Evolutionary conservation across 805 yeast species (phyloP).

Genomic region (Maudiozyma saulgeensis): DNA sequence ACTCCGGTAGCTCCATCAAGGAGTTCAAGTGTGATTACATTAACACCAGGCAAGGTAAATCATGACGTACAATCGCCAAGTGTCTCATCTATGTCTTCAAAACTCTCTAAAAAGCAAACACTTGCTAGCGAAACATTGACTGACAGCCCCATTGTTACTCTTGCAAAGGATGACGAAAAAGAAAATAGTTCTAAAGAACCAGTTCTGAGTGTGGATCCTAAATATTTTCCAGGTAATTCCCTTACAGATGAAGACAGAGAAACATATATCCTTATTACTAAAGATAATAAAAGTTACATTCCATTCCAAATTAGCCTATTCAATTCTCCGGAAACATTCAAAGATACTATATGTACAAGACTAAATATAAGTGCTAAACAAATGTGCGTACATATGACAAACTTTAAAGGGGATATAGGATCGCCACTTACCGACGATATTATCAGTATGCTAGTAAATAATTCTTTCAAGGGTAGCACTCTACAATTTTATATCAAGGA

Average conservation of each 20-base stretch:
- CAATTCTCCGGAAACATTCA: slow-evolving; percentile 31
- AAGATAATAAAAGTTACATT: slow-evolving; percentile 48
- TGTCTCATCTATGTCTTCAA: neutral
- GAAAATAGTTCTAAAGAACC: no score
- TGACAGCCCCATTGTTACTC: neutral
- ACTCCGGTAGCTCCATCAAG: slow-evolving; percentile 5
- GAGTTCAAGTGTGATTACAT: slow-evolving; percentile 5
- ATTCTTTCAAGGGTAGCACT: slow-evolving; percentile 28
- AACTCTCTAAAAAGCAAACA: neutral
- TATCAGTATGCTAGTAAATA: slow-evolving; percentile 31
- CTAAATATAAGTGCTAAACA: slow-evolving; percentile 25
- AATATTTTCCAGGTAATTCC: slow-evolving; percentile 1
- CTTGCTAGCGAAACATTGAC: neutral
- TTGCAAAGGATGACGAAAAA: neutral
- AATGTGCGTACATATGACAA: slow-evolving; percentile 51
- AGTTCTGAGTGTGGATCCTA: neutral
- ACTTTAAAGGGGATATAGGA: slow-evolving; percentile 53
- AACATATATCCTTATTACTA: slow-evolving; percentile 44
- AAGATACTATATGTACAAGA: slow-evolving; percentile 31
- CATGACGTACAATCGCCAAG: neutral
- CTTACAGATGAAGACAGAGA: slow-evolving; percentile 9
- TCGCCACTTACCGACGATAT: slow-evolving; percentile 43
- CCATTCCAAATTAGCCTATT: slow-evolving; percentile 36
- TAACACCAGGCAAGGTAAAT: slow-evolving; percentile 3
- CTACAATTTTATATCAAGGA: slow-evolving; percentile 24